Evolutionary conservation across 2,329 filamentous ascomycete genomes (phyloP).

Genomic region (Leptoxyphium fumago): DNA sequence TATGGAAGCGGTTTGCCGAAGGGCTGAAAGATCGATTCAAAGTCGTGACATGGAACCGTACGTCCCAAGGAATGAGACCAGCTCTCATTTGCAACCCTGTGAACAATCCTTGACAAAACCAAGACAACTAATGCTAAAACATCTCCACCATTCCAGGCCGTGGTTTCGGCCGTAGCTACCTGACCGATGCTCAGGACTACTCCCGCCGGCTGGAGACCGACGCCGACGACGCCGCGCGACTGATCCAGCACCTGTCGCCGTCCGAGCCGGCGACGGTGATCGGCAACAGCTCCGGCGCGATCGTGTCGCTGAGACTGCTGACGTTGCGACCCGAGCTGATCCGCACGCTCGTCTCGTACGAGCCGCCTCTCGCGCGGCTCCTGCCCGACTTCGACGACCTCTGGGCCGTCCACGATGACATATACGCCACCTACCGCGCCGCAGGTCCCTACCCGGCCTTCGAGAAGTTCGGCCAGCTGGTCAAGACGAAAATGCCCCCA

Average conservation of each 20-base stretch:
- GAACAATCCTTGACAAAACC: slow-evolving; percentile 7
- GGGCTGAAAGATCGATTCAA: slow-evolving; percentile 14
- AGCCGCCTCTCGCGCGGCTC: slow-evolving; percentile 6
- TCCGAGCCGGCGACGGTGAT: slow-evolving; percentile 6
- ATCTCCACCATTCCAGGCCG: not conserved
- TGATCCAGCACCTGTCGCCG: slow-evolving; percentile 6
- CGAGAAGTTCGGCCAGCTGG: slow-evolving; percentile 4
- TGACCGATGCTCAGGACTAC: slow-evolving; percentile 13
- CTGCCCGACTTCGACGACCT: slow-evolving; percentile 5
- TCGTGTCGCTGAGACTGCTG: slow-evolving; percentile 5
- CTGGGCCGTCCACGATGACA: not conserved
- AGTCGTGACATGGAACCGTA: slow-evolving; percentile 17
- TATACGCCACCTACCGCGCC: slow-evolving; percentile 6
- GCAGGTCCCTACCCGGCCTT: slow-evolving; percentile 4
- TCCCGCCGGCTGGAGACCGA: slow-evolving; percentile 15
- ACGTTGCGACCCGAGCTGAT: slow-evolving; percentile 4
- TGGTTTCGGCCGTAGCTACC: slow-evolving; percentile 9
- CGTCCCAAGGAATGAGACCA: slow-evolving; percentile 1
- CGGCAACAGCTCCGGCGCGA: slow-evolving; percentile 7
- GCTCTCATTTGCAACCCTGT: slow-evolving; percentile 5
- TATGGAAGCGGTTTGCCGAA: slow-evolving; percentile 13
- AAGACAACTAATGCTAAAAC: slow-evolving; percentile 2
- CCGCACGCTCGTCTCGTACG: slow-evolving; percentile 4
- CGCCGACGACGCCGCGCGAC: slow-evolving; percentile 16
- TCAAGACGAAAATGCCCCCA: slow-evolving; percentile 1